Base-by-base conservation (phyloP, 73 alveolate species). In the Symbiodinium natans region DNA sequence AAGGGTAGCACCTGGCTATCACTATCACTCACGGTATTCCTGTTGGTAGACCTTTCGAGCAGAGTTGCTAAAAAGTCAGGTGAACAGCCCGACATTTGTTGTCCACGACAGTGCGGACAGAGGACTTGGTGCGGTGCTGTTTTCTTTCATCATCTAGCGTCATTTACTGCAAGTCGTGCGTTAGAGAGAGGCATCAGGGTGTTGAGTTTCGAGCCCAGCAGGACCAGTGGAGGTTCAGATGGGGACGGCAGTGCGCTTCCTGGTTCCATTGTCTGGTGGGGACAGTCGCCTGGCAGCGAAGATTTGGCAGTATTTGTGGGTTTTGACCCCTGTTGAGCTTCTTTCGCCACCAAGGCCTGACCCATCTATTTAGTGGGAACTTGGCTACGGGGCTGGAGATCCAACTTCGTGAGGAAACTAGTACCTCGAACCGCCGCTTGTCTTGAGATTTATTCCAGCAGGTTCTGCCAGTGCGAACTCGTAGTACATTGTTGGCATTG, bases 261-360 rank as follows among this genome's bases (percentile, higher is more conserved):
- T 63, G 80, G 80, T 63, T 63, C 80, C 80, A 23, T 29, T 63
- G 80, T 63, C 40, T 5, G 80, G 80, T n/a, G 80, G 80, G 80
- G 80, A 63, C 36, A 63, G 80, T 15, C 80, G 33, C 80, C 11
- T 63, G 80, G 38, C 80, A 63, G n/a, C n/a, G n/a, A n/a, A n/a
- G n/a, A n/a, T n/a, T n/a, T n/a, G n/a, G n/a, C n/a, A n/a, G n/a
- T n/a, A n/a, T n/a, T n/a, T n/a, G n/a, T n/a, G n/a, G n/a, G n/a
- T n/a, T n/a, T n/a, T n/a, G n/a, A n/a, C n/a, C n/a, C n/a, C n/a
- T n/a, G n/a, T n/a, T n/a, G n/a, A n/a, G n/a, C n/a, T n/a, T n/a
- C n/a, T n/a, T 25, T 29, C 36, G 29, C 27, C 39, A 63, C 80
- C 80, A 29, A 63, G 80, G 80, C 40, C 80, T 63, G 1, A 29